Conservation (phyloP, 163 green algal genomes). For the Chloroidium sp. region DNA sequence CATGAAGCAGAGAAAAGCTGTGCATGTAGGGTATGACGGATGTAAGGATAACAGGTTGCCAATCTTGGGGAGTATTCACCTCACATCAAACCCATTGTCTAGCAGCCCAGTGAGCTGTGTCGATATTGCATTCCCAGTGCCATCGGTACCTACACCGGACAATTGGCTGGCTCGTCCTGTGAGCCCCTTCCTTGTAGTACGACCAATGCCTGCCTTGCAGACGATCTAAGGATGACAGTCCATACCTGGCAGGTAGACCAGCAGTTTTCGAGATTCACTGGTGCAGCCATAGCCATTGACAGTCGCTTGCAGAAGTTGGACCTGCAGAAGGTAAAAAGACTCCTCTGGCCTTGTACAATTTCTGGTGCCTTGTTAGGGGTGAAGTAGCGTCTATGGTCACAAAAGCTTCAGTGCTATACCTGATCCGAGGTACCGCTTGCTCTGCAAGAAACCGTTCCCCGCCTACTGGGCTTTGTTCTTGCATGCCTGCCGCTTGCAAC, state of each 20-base stretch:
- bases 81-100: constrained; percentile 35
- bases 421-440: no score
- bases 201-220: not conserved
- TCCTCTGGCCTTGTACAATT: not conserved
- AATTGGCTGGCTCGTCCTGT: no score
- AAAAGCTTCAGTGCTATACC: no score
- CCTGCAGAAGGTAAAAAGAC: not conserved
- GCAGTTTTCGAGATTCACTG: not conserved
- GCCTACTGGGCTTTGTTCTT: not conserved
- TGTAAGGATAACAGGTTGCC: not conserved
- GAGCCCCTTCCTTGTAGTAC: not conserved
- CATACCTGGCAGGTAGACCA: constrained; percentile 40
- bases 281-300: not conserved
- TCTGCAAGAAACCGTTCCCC: no score
- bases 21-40: not conserved
- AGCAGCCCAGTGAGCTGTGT: constrained; percentile 38
- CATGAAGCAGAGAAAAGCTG: no score
- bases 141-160: constrained; percentile 27
- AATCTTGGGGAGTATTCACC: constrained; percentile 8
- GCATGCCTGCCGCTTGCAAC: not conserved
- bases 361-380: no score
- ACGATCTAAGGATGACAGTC: not conserved
- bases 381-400: no score
- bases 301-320: not conserved
- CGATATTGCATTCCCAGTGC: constrained; percentile 49